phyloP scores from a whole-genome alignment of 768 basidiomycete species.

The Rhizopogon vesiculosus region DNA sequence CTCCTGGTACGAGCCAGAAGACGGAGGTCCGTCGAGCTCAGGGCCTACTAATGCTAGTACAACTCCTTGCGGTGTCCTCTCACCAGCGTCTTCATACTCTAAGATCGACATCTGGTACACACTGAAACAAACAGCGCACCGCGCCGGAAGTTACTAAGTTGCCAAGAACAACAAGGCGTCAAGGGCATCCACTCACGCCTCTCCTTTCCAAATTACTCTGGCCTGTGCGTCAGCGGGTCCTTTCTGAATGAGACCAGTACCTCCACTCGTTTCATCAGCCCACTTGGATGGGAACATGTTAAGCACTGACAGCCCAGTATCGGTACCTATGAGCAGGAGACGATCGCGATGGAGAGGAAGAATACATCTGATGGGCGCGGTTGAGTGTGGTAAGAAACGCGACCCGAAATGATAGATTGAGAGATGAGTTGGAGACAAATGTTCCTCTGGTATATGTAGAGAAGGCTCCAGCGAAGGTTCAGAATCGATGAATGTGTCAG shows the following conservation, averaged over 20 bases:
- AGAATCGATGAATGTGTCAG: slow-evolving; percentile 2
- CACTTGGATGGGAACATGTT: slow-evolving; percentile 79
- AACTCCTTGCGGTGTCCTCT: slow-evolving; percentile 63
- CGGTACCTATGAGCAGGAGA: slow-evolving; percentile 73
- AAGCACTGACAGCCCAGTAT: slow-evolving; percentile 75
- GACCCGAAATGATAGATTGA: slow-evolving; percentile 78
- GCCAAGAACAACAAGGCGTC: not conserved
- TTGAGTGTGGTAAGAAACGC: slow-evolving; percentile 78
- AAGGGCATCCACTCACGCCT: slow-evolving; percentile 47
- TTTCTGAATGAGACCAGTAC: slow-evolving; percentile 37
- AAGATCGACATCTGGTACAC: slow-evolving; percentile 76
- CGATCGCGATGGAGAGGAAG: slow-evolving; percentile 64
- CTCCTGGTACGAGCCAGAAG: slow-evolving; percentile 47
- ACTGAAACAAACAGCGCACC: slow-evolving; percentile 29
- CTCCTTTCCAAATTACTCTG: slow-evolving; percentile 69
- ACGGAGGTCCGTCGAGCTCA: slow-evolving; percentile 39
- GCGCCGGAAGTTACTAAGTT: not conserved
- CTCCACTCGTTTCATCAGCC: slow-evolving; percentile 39
- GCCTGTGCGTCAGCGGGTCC: slow-evolving; percentile 71
- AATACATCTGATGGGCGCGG: slow-evolving; percentile 67
- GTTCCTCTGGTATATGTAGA: slow-evolving; percentile 40
- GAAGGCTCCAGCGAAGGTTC: slow-evolving; percentile 17
- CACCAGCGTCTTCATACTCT: slow-evolving; percentile 56
- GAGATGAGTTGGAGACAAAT: slow-evolving; percentile 57
- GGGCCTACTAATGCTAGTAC: slow-evolving; percentile 73